phyloP scores from a whole-genome alignment of 2,329 filamentous ascomycete genomes.

The Lanzia echinophila region DNA sequence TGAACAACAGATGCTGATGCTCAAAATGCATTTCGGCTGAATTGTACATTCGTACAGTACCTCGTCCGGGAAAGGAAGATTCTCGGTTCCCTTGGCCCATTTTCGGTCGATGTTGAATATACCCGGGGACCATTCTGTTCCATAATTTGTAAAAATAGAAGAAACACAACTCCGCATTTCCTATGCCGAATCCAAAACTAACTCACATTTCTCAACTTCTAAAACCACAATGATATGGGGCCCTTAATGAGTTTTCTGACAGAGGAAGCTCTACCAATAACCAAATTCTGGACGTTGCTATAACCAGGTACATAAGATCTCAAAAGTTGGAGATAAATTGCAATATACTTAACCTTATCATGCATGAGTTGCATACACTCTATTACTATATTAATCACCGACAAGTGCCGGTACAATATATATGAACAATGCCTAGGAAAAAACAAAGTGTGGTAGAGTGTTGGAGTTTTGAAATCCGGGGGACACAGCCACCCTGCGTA shows the following conservation, averaged over 20 bases:
- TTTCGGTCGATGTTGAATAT: constrained; percentile 1
- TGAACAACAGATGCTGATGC: constrained; percentile 3
- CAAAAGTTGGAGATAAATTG: constrained; percentile 10
- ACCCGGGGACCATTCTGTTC: constrained; percentile 2
- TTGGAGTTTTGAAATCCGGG: constrained; percentile 4
- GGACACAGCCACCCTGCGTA: constrained; percentile 9
- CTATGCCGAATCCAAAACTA: not conserved
- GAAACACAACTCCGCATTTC: not conserved
- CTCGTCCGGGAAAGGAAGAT: not conserved
- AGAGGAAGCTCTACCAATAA: constrained; percentile 3
- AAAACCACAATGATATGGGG: not conserved
- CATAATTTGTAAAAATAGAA: not conserved
- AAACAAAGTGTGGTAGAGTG: not conserved
- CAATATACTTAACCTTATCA: constrained; percentile 10
- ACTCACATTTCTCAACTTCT: not conserved
- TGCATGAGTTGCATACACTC: constrained; percentile 6
- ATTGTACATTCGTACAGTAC: not conserved
- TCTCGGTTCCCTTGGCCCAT: not conserved
- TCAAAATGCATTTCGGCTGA: constrained; percentile 1
- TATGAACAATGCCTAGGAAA: not conserved
- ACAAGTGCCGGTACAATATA: constrained; percentile 6
- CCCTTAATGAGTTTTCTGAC: not conserved
- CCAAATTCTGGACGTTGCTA: constrained; percentile 4
- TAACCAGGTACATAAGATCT: constrained; percentile 14
- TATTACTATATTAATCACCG: constrained; percentile 14